Conservation (phyloP, 371 early-diverging fungal genomes). For the Funneliformis caledonium region DNA sequence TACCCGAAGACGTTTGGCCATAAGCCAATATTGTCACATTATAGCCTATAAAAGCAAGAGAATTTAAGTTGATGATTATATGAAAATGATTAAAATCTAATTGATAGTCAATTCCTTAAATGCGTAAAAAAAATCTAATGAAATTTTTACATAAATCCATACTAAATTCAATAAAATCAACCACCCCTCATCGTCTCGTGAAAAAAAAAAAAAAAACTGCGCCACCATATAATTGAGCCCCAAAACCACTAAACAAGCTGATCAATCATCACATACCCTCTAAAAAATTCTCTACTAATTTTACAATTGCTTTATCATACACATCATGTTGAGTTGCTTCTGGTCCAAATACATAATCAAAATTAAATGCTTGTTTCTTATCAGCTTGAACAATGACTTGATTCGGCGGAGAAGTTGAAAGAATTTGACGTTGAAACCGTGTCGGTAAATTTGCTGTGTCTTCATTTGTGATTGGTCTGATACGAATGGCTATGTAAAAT, state of each 20-base stretch:
- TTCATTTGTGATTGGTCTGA: constrained; percentile 33
- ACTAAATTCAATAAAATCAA: background rate
- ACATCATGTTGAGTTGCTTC: constrained; percentile 74
- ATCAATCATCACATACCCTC: constrained; percentile 64
- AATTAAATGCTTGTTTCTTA: constrained; percentile 69
- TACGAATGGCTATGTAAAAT: constrained; percentile 25
- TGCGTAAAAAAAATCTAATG: background rate
- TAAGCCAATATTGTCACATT: constrained; percentile 98
- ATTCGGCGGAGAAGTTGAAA: constrained; percentile 23
- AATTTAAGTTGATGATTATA: background rate
- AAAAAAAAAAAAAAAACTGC: background rate
- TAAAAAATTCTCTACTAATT: constrained; percentile 83
- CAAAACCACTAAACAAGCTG: background rate
- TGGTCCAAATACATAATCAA: constrained; percentile 78
- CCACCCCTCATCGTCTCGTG: background rate
- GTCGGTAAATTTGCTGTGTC: constrained; percentile 7
- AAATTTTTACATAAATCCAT: background rate
- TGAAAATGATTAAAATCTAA: background rate
- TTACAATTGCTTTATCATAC: constrained; percentile 68
- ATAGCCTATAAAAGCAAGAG: constrained; percentile 63
- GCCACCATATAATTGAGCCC: background rate
- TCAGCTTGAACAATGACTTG: constrained; percentile 29
- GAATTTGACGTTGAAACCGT: constrained; percentile 37
- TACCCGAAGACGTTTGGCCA: constrained; percentile 96
- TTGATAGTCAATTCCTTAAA: background rate